These are phyloP conservation scores for Diutina mesorugosa DNA, from an alignment of 1,139 yeast species.

Conservation along the genomic window DNA sequence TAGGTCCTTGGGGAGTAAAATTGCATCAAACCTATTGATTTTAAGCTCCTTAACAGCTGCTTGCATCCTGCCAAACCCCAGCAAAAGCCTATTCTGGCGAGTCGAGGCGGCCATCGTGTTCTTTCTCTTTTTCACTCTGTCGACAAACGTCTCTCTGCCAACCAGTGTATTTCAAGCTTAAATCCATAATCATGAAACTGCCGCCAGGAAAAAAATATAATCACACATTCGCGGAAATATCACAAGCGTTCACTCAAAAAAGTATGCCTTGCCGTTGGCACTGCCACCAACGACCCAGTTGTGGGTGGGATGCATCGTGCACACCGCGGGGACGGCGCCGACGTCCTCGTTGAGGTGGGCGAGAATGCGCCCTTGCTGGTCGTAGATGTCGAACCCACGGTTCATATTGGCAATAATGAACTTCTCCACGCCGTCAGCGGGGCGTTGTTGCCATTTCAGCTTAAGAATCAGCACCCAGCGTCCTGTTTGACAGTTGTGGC, in stretches of 20 bases:
- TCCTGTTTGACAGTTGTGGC: conserved; percentile 91
- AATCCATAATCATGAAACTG: no score
- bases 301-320: conserved; percentile 66
- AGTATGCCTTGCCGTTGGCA: conserved; percentile 82
- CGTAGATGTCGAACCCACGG: conserved; percentile 69
- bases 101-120: no score
- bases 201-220: no score
- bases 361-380: conserved; percentile 60
- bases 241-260: conserved; percentile 24
- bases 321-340: conserved; percentile 90
- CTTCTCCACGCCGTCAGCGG: conserved; percentile 63
- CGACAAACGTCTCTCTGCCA: no score
- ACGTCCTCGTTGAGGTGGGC: conserved; percentile 55
- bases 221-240: neutral
- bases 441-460: conserved; percentile 67
- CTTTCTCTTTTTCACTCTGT: no score
- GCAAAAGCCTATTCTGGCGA: no score
- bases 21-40: no score
- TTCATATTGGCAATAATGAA: conserved; percentile 92
- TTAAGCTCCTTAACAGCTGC: no score
- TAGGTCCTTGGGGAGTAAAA: neutral
- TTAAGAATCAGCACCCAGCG: conserved; percentile 91
- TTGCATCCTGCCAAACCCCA: no score
- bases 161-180: no score
- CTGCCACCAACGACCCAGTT: conserved; percentile 93